Conservation (phyloP, 345 rosid species). For the Dimocarpus longan region DNA sequence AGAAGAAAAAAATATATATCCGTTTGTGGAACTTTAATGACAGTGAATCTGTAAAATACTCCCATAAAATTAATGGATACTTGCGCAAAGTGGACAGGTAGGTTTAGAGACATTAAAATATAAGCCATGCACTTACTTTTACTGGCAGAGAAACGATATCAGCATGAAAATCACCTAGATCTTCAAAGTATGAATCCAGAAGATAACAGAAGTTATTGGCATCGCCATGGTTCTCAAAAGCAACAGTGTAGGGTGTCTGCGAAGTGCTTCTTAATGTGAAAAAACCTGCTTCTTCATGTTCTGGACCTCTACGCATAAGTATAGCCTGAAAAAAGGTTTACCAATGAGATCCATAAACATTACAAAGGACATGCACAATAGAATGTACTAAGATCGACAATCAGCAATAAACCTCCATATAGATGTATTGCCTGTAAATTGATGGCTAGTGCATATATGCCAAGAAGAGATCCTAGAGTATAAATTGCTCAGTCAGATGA, state of each 20-base stretch:
- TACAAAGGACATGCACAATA: background rate
- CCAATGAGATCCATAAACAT: background rate
- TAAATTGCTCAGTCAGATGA: background rate
- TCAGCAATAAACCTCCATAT: background rate
- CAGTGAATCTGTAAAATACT: background rate
- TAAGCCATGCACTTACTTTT: conserved; percentile 43
- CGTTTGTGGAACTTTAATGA: background rate
- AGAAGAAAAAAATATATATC: background rate
- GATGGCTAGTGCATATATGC: background rate
- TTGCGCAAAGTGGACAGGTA: background rate
- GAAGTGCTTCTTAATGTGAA: conserved; percentile 47
- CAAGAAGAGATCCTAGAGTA: background rate
- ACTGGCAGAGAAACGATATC: conserved; percentile 60
- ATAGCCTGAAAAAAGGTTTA: conserved; percentile 51
- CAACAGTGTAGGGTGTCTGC: conserved; percentile 46
- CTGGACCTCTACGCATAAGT: conserved; percentile 60
- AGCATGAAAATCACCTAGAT: conserved; percentile 60
- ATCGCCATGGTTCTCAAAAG: conserved; percentile 75
- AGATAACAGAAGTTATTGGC: conserved; percentile 80
- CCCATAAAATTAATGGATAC: background rate
- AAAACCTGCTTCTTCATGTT: conserved; percentile 49
- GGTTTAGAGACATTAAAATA: background rate
- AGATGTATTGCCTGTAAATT: background rate
- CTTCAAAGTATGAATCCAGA: conserved; percentile 71
- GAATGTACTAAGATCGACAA: background rate